Conservation (phyloP, 768 basidiomycete genomes). For the Amanita pallidorosea region DNA sequence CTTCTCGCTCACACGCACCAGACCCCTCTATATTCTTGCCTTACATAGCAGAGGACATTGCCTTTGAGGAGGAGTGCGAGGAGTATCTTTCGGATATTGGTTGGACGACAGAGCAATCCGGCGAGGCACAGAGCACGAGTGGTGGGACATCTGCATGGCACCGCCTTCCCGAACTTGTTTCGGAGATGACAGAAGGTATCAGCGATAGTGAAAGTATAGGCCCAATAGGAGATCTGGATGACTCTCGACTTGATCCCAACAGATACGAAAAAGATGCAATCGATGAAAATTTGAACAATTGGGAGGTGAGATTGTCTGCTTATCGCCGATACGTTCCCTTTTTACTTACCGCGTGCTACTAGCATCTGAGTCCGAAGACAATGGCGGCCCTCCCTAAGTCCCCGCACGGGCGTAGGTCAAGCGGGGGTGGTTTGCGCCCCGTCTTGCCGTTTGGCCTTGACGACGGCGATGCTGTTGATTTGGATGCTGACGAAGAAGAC, state of each 20-base stretch:
- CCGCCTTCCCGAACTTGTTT: constrained; percentile 65
- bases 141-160: constrained; percentile 64
- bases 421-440: constrained; percentile 76
- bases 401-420: constrained; percentile 77
- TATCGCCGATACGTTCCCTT: neutral
- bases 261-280: constrained; percentile 52
- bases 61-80: constrained; percentile 95
- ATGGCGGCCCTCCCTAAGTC: constrained; percentile 91
- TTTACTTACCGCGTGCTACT: neutral
- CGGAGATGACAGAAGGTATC: constrained; percentile 77
- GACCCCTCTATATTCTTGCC: constrained; percentile 80
- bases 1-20: constrained; percentile 76
- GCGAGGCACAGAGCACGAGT: constrained; percentile 22
- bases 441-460: constrained; percentile 67
- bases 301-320: constrained; percentile 61
- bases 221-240: constrained; percentile 80
- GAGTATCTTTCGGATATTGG: constrained; percentile 88
- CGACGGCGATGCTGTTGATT: constrained; percentile 60
- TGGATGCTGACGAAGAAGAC: constrained; percentile 67
- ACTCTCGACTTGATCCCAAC: constrained; percentile 52
- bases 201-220: constrained; percentile 93
- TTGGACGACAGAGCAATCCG: constrained; percentile 48
- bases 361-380: constrained; percentile 96
- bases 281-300: constrained; percentile 86
- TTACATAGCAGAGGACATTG: constrained; percentile 88